These are phyloP conservation scores for Canna indica DNA, from an alignment of 176 grass and related monocot species.

Conservation along the genomic window DNA sequence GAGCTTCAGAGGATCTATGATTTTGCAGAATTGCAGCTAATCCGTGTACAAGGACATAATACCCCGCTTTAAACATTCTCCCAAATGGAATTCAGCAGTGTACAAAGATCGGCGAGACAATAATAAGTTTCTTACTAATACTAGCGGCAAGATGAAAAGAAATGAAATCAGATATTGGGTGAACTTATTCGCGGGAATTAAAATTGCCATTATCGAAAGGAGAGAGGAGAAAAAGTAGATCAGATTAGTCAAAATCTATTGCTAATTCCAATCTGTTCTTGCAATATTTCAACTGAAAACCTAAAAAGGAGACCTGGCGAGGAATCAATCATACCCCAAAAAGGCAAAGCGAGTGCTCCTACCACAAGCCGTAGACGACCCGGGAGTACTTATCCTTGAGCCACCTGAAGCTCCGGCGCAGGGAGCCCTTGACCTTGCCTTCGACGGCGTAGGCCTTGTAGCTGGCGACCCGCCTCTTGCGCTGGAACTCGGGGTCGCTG, in stretches of 20 bases:
- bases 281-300: neutral
- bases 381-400: slow-evolving; percentile 63
- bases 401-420: slow-evolving; percentile 83
- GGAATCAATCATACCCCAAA: neutral
- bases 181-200: too few relatives aligned
- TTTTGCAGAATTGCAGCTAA: neutral
- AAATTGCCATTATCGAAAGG: too few relatives aligned
- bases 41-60: too few relatives aligned
- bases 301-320: neutral
- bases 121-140: too few relatives aligned
- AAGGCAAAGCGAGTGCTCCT: neutral
- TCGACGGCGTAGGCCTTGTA: slow-evolving; percentile 76
- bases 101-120: too few relatives aligned
- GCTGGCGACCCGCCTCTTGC: slow-evolving; percentile 69
- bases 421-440: slow-evolving; percentile 66
- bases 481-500: slow-evolving; percentile 55
- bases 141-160: too few relatives aligned
- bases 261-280: neutral
- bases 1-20: neutral
- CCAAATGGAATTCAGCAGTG: too few relatives aligned
- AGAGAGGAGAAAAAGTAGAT: neutral
- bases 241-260: neutral
- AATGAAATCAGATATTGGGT: too few relatives aligned
- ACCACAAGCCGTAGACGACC: slow-evolving; percentile 55
- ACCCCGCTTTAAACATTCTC: too few relatives aligned